These are phyloP conservation scores for Neurospora sp. DNA, from an alignment of 495 filamentous ascomycete species.

Conservation along the genomic window DNA sequence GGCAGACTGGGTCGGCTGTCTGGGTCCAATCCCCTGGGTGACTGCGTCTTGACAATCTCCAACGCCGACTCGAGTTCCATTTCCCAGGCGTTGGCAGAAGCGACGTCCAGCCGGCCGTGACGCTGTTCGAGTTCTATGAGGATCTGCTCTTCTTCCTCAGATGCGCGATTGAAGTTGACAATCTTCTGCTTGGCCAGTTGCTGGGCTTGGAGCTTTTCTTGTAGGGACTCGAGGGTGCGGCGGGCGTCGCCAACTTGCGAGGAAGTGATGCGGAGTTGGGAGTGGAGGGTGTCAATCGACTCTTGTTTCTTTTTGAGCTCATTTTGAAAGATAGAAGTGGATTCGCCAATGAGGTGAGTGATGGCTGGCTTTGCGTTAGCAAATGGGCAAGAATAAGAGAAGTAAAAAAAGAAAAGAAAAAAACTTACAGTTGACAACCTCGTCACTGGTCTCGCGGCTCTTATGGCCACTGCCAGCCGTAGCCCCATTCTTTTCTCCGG, in stretches of 20 bases:
- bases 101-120: slow-evolving; percentile 25
- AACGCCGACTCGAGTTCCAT: slow-evolving; percentile 22
- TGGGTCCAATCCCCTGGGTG: slow-evolving; percentile 6
- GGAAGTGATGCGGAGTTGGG: slow-evolving; percentile 68
- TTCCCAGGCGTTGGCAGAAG: slow-evolving; percentile 27
- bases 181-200: slow-evolving; percentile 35
- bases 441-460: slow-evolving; percentile 51
- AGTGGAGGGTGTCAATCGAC: slow-evolving; percentile 65
- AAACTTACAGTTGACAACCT: slow-evolving; percentile 58
- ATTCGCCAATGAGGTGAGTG: slow-evolving; percentile 60
- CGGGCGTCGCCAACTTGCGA: slow-evolving; percentile 65
- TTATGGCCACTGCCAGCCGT: slow-evolving; percentile 30
- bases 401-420: background rate
- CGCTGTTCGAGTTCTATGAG: slow-evolving; percentile 28
- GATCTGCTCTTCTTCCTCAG: slow-evolving; percentile 37
- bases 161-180: slow-evolving; percentile 37
- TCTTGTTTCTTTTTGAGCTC: slow-evolving; percentile 73
- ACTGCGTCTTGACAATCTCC: background rate
- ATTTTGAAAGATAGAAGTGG: slow-evolving; percentile 62
- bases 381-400: background rate
- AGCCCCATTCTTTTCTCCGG: slow-evolving; percentile 17
- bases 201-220: slow-evolving; percentile 40
- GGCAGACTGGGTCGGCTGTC: slow-evolving; percentile 19
- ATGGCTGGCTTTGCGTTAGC: slow-evolving; percentile 47
- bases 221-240: slow-evolving; percentile 55